Evolutionary conservation across 1,139 yeast genomes (phyloP).

Genomic region (Petasospora rhodanensis): DNA sequence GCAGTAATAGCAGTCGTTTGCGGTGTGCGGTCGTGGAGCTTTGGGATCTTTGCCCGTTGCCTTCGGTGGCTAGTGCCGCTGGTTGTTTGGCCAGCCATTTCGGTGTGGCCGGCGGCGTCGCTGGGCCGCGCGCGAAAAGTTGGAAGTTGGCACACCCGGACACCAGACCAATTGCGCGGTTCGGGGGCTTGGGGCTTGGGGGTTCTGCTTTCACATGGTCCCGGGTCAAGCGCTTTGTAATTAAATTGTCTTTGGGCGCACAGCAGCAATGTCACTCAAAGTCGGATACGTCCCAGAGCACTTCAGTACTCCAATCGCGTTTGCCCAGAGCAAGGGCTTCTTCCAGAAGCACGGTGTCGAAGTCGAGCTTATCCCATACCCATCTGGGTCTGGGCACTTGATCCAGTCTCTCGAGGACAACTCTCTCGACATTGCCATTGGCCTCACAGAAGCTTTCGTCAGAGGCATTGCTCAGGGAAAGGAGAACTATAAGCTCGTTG

Average conservation of each 20-base stretch:
- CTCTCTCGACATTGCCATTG: conserved; percentile 75
- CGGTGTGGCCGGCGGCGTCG: no score
- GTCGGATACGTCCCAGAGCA: conserved; percentile 92
- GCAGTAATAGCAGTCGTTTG: no score
- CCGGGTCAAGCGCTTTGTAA: no score
- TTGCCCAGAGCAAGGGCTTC: conserved; percentile 60
- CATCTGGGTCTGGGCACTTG: conserved; percentile 86
- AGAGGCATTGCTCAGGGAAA: conserved; percentile 76
- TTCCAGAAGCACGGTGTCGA: conserved; percentile 43
- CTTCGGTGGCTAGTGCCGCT: no score
- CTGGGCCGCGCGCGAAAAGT: no score
- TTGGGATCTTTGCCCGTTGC: no score
- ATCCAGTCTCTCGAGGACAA: conserved; percentile 64
- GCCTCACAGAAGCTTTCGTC: conserved; percentile 86
- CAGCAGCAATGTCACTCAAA: conserved; percentile 30
- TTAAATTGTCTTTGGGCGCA: neutral
- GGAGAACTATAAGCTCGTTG: conserved; percentile 59
- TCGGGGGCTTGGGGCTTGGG: no score
- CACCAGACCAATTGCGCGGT: no score
- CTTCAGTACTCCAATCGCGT: conserved; percentile 78
- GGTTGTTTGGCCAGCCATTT: neutral
- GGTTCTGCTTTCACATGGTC: no score
- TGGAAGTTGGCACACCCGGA: no score
- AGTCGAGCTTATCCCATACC: conserved; percentile 66
- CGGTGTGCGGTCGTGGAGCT: no score